Conservation (phyloP, 2,329 filamentous ascomycete species). For the Parastagonospora nodorum region DNA sequence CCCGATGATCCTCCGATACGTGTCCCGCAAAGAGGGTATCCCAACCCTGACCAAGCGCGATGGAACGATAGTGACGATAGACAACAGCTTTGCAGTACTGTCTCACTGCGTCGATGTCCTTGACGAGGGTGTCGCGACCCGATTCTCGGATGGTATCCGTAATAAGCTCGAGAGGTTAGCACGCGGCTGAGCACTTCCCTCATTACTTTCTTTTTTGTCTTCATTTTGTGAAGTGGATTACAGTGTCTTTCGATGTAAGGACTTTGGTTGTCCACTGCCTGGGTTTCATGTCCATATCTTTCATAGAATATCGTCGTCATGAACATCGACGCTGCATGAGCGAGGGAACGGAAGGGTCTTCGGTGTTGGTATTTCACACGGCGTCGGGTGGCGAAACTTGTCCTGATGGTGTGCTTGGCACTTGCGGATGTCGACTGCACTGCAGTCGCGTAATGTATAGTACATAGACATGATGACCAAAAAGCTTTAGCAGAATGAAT, state of each 20-base stretch:
- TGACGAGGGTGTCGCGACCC: conserved; percentile 57
- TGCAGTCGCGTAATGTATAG: conserved; percentile 38
- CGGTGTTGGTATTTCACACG: not conserved
- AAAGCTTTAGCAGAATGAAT: conserved; percentile 3
- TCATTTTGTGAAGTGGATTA: no score
- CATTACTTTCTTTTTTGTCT: not conserved
- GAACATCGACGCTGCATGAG: no score
- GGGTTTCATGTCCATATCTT: no score
- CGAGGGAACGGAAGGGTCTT: no score
- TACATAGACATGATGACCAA: conserved; percentile 22
- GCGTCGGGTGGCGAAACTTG: not conserved
- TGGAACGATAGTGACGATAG: conserved; percentile 53
- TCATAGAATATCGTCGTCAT: no score
- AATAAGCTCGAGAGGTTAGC: conserved; percentile 58
- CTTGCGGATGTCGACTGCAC: conserved; percentile 8
- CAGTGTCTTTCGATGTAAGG: no score
- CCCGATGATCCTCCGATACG: conserved; percentile 56
- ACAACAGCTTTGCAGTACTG: conserved; percentile 56
- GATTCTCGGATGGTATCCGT: conserved; percentile 61
- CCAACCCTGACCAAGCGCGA: conserved; percentile 58
- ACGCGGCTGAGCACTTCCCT: conserved; percentile 23
- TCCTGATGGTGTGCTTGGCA: conserved; percentile 3
- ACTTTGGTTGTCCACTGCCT: no score
- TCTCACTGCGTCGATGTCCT: conserved; percentile 59
- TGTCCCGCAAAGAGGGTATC: conserved; percentile 59